Evolutionary conservation across 2,329 filamentous ascomycete species (phyloP), one percentile per base, ranked within the genome.

Genomic region (Myriosclerotinia curreyana): DNA sequence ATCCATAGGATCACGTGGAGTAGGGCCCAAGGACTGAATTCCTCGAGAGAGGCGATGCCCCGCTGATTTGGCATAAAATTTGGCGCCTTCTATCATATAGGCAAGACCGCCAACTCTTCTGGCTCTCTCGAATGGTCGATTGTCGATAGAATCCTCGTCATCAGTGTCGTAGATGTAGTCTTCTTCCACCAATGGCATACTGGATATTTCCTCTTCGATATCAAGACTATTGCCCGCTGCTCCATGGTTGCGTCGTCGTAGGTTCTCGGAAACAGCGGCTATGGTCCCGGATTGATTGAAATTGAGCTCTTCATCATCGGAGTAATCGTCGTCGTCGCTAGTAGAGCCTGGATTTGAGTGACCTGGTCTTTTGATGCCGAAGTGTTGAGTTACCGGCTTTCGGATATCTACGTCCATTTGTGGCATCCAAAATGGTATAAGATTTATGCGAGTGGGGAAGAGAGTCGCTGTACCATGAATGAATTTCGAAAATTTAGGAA

Each of bases 401-500:
- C 93, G 90, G 72, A 99, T 99, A 74, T 99, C 95, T 31, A 96
- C 87, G 70, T 96, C 88, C 95, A 99, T 99, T 78, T 99, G 95
- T 0, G 95, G 95, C 81, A 94, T 91, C 95, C 95, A 99, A 81
- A 91, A 99, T 0, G 95, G 95, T 7, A 99, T 81, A 15, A 99
- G 82, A 55, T 97, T 82, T 76, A 99, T 99, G 63, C 90, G 86
- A 52, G 87, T 84, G 0, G 93, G 93, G 76, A 97, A 96, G 53
- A 99, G 79, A 14, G 86, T 90, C 12, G 94, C 94, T 1, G 89
- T 92, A 65, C 95, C 95, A 76, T 99, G 95, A 65, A 99, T 98
- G 76, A 98, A 99, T 79, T 99, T 99, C 74, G 92, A 97, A 78
- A 98, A 99, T 75, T 99, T 99, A 67, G 95, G 95, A 2, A 99